Conservation (phyloP, 305 asterid genomes). For the Lippia alba region DNA sequence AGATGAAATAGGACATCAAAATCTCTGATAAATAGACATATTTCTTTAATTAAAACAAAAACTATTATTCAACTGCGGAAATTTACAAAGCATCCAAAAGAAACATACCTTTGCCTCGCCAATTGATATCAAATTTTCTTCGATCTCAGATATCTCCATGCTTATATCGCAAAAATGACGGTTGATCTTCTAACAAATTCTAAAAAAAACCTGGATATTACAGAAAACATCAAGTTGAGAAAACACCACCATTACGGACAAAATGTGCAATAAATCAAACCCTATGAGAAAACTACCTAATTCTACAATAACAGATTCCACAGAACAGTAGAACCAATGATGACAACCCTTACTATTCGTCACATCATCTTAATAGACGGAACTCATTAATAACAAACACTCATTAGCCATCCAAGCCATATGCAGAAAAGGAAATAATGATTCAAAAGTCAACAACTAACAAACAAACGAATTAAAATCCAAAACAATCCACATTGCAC, state of each 20-base stretch:
- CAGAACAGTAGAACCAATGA: slow-evolving; percentile 33
- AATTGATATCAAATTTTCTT: slow-evolving; percentile 71
- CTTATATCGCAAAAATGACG: slow-evolving; percentile 31
- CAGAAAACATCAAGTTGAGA: slow-evolving; percentile 10
- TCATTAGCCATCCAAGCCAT: slow-evolving; percentile 33
- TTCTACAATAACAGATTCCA: slow-evolving; percentile 24
- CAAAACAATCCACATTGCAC: slow-evolving; percentile 30
- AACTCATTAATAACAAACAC: slow-evolving; percentile 40
- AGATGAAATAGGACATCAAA: slow-evolving; percentile 3
- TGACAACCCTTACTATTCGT: slow-evolving; percentile 25
- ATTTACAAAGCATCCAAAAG: slow-evolving; percentile 6
- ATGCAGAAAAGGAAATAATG: slow-evolving; percentile 5
- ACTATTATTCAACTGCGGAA: slow-evolving; percentile 8
- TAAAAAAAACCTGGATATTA: slow-evolving; percentile 41
- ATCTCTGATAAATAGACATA: neutral
- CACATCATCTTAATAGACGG: slow-evolving; percentile 33
- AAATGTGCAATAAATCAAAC: slow-evolving; percentile 20
- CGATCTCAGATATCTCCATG: slow-evolving; percentile 87
- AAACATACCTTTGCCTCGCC: slow-evolving; percentile 95
- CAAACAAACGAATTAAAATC: slow-evolving; percentile 7
- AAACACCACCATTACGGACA: slow-evolving; percentile 24
- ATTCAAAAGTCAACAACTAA: slow-evolving; percentile 15
- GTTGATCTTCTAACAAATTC: slow-evolving; percentile 14
- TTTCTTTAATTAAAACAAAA: slow-evolving; percentile 18
- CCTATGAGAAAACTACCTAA: slow-evolving; percentile 17